Evolutionary conservation across 140 eudicot species (phyloP), one percentile per base, ranked within the genome.

Genomic region (Ambrosia hybrid): DNA sequence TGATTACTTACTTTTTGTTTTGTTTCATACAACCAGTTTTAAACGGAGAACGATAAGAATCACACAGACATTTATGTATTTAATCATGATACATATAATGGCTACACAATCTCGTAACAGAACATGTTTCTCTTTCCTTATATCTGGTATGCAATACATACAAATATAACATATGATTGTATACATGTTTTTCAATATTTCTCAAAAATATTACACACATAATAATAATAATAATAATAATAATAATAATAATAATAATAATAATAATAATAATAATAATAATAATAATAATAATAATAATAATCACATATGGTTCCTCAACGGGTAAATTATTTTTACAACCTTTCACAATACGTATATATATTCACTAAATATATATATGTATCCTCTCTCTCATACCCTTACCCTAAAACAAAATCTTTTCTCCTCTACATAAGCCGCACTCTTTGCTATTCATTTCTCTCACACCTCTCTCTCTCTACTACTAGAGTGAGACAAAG

Each of bases 351-450:
- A 21, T 55, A 37, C 16, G 36, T 17, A 41, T 71, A 48, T 17
- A 61, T 9, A 62, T 36, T 4, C 39, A 11, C 17, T 2, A 30
- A n/a, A 71, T 56, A 41, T 67, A 39, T 39, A 51, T 52, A 69
- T 5, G 4, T 37, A 55, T 71, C 48, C 51, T 33, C 62, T 10
- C 52, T 33, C 64, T 16, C 39, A 51, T 62, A 75, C 77, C 81
- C 81, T 77, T 62, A 75, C 77, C 81, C 81, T 77, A 77, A 77
- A 77, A 70, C 77, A 46, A 68, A 76, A 68, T 68, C 80, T 39
- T 53, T 9, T 46, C 63, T 71, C 76, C 82, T 53, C 68, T 78
- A 78, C 82, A 78, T 78, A 63, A 78, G 82, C 82, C 73, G 82
- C 82, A 71, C 73, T 78, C 77, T 52, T 61, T 77, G 81, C 81